Conservation (phyloP, 2,329 filamentous ascomycete species). For the Lachnellula willkommii region DNA sequence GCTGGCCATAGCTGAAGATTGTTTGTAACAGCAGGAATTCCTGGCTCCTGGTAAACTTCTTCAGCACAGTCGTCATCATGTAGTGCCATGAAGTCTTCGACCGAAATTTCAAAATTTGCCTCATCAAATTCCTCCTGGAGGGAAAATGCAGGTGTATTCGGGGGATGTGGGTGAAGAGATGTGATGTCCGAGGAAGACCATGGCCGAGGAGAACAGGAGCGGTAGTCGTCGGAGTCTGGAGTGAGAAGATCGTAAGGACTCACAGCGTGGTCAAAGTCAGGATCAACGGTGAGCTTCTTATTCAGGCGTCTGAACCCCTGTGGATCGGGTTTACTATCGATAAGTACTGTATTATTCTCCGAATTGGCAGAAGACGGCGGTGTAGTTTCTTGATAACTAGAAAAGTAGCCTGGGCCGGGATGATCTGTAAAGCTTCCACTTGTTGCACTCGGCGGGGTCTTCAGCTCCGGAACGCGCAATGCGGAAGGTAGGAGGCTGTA, state of each 20-base stretch:
- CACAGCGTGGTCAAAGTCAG: background rate
- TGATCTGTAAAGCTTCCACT: background rate
- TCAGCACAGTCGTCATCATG: slow-evolving; percentile 7
- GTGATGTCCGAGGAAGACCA: slow-evolving; percentile 14
- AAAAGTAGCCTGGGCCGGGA: background rate
- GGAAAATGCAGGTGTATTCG: slow-evolving; percentile 7
- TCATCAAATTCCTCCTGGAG: background rate
- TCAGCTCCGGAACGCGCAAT: background rate
- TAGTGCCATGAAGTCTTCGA: slow-evolving; percentile 9
- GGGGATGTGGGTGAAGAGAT: slow-evolving; percentile 8
- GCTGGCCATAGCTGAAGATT: background rate
- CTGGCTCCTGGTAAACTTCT: background rate
- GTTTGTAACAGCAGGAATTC: background rate
- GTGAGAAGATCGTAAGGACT: background rate
- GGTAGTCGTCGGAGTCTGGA: background rate
- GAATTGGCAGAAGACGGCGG: background rate
- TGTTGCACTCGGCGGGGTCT: background rate
- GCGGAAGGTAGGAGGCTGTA: background rate
- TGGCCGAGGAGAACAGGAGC: slow-evolving; percentile 7
- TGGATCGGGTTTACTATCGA: background rate
- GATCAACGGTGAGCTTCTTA: background rate
- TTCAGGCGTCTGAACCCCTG: background rate
- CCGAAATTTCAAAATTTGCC: background rate
- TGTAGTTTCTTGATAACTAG: background rate
- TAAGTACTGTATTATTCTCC: background rate